Conservation (phyloP, 805 yeast genomes). For the Wickerhamiella azyma region DNA sequence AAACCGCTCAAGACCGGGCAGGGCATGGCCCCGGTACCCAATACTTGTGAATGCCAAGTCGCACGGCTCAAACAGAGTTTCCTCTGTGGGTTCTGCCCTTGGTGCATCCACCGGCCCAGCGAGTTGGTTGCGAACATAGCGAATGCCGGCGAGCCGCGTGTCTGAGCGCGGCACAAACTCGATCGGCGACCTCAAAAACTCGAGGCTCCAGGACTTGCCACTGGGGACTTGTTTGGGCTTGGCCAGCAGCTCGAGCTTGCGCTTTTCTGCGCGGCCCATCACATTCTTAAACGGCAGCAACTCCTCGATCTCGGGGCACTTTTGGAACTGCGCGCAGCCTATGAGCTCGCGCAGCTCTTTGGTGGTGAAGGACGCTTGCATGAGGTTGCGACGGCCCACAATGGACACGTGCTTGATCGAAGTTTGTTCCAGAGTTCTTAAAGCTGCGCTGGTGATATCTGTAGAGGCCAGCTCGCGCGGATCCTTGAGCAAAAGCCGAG, state of each 20-base stretch:
- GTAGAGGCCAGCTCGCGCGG: slow-evolving; percentile 47
- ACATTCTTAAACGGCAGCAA: background rate
- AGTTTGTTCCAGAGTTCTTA: slow-evolving; percentile 37
- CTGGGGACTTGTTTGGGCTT: slow-evolving; percentile 1
- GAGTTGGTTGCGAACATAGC: slow-evolving; percentile 37
- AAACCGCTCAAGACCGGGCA: slow-evolving; percentile 37
- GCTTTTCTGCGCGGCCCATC: slow-evolving; percentile 15
- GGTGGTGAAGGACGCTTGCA: slow-evolving; percentile 80
- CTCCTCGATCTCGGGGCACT: slow-evolving; percentile 6
- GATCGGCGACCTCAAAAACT: slow-evolving; percentile 55
- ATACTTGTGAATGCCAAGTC: slow-evolving; percentile 69
- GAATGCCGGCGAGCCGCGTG: slow-evolving; percentile 31
- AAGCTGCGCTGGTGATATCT: slow-evolving; percentile 57
- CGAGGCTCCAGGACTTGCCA: slow-evolving; percentile 42
- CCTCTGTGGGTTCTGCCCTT: slow-evolving; percentile 29
- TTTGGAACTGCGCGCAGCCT: background rate
- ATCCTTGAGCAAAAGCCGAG: slow-evolving; percentile 59
- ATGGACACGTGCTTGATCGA: slow-evolving; percentile 52
- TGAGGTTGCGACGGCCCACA: slow-evolving; percentile 74
- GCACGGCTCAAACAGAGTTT: slow-evolving; percentile 25
- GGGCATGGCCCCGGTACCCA: slow-evolving; percentile 63
- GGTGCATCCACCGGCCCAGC: slow-evolving; percentile 27
- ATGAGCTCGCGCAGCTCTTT: slow-evolving; percentile 75
- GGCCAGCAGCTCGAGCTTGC: slow-evolving; percentile 14
- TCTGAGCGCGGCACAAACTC: slow-evolving; percentile 30